A percentile compares a stretch with the other conserved stretches of the same genome.
Evolutionary conservation across 352 stramenopile genomes (phyloP).

Genomic region (Phytophthora fragariaefolia): DNA sequence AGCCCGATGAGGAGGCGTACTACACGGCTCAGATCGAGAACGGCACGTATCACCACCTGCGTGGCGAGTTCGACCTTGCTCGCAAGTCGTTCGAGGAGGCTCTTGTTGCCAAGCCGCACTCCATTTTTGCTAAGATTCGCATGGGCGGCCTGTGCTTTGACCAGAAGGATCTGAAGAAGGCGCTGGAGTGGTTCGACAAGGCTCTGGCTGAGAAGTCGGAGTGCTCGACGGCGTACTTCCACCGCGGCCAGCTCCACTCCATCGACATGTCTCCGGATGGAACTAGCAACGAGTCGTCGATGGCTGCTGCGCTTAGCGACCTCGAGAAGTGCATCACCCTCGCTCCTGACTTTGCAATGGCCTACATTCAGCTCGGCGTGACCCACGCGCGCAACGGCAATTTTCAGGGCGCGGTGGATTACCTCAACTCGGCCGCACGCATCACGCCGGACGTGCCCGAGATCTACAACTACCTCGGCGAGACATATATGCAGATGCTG

Average conservation of each 20-base stretch:
- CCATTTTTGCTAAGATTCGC: constrained; percentile 83
- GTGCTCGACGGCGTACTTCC: constrained; percentile 82
- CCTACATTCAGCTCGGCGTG: constrained; percentile 84
- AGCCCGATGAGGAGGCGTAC: constrained; percentile 58
- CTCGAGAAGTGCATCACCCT: constrained; percentile 77
- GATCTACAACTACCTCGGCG: constrained; percentile 89
- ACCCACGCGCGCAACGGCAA: constrained; percentile 76
- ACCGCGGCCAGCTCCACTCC: constrained; percentile 83
- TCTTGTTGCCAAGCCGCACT: constrained; percentile 69
- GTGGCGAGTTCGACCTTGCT: constrained; percentile 74
- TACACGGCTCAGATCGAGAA: constrained; percentile 84
- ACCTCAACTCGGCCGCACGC: constrained; percentile 61
- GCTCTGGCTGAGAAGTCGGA: constrained; percentile 67
- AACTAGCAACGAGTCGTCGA: constrained; percentile 55
- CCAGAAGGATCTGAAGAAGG: constrained; percentile 78
- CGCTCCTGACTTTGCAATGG: constrained; percentile 80
- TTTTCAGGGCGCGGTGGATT: constrained; percentile 76
- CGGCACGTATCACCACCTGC: constrained; percentile 79
- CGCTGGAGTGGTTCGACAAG: constrained; percentile 80
- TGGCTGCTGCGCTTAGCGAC: constrained; percentile 64
- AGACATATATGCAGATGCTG: constrained; percentile 89
- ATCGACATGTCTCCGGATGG: constrained; percentile 71
- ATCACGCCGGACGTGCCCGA: constrained; percentile 81
- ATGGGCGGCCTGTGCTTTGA: constrained; percentile 86
- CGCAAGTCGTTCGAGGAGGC: constrained; percentile 71